These are phyloP conservation scores for Perilla frutescens DNA, from an alignment of 257 asterid species.

Conservation along the genomic window DNA sequence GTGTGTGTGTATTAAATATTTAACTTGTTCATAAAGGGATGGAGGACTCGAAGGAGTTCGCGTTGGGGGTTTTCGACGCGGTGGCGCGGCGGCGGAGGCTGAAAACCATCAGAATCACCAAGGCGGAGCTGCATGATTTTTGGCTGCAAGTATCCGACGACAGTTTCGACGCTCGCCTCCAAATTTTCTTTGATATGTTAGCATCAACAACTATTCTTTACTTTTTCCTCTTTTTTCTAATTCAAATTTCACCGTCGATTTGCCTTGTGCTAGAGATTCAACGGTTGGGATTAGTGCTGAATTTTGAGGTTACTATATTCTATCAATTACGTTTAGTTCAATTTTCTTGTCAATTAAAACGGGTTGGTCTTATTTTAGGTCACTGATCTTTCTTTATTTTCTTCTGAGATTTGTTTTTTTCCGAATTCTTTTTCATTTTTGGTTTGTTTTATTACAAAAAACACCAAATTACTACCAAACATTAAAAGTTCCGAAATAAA, in stretches of 20 bases:
- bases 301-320: background rate
- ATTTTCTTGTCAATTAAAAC: constrained; percentile 21
- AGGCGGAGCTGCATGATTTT: constrained; percentile 81
- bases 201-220: constrained; percentile 21
- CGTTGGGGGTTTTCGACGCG: constrained; percentile 83
- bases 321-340: constrained; percentile 1
- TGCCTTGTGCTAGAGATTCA: background rate
- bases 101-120: constrained; percentile 59
- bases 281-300: constrained; percentile 23
- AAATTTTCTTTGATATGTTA: constrained; percentile 94
- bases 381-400: constrained; percentile 18
- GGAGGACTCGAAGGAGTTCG: constrained; percentile 92
- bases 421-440: no score
- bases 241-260: background rate
- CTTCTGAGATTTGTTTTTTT: background rate
- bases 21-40: constrained; percentile 49
- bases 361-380: constrained; percentile 19
- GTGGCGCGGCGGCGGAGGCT: constrained; percentile 75
- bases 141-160: constrained; percentile 88
- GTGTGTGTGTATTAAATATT: no score
- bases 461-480: constrained; percentile 29
- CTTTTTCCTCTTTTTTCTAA: background rate
- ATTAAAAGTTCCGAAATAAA: background rate
- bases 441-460: background rate
- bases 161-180: constrained; percentile 93